Conservation (phyloP, 495 filamentous ascomycete species). For the Chaetomium cochliodes region DNA sequence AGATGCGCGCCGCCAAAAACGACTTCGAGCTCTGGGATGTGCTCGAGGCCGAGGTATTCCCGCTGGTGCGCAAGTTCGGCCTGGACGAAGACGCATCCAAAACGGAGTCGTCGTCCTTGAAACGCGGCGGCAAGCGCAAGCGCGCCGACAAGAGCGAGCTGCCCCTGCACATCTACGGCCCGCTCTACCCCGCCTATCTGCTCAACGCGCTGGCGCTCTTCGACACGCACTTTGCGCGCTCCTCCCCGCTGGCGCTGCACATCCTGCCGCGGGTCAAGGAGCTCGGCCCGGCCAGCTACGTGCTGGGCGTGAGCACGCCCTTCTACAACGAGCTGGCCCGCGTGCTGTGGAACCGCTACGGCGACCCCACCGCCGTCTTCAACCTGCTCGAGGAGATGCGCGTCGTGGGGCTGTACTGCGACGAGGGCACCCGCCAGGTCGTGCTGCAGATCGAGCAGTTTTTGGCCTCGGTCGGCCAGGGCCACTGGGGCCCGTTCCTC, state of each 20-base stretch:
- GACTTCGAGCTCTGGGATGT: conserved; percentile 72
- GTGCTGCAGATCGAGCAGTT: conserved; percentile 38
- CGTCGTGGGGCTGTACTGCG: conserved; percentile 60
- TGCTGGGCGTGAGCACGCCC: conserved; percentile 67
- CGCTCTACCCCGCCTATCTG: conserved; percentile 66
- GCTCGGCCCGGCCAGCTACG: conserved; percentile 65
- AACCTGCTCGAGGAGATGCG: conserved; percentile 76
- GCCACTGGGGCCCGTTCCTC: conserved; percentile 34
- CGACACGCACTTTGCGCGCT: conserved; percentile 55
- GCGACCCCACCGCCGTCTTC: conserved; percentile 59
- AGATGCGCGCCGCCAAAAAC: conserved; percentile 52
- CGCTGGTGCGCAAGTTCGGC: conserved; percentile 51
- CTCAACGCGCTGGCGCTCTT: conserved; percentile 62
- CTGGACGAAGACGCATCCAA: conserved; percentile 24
- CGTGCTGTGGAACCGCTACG: conserved; percentile 62
- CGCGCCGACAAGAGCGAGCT: conserved; percentile 33
- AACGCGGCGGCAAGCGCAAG: conserved; percentile 7
- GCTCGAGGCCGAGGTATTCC: conserved; percentile 67
- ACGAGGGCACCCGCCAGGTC: conserved; percentile 55
- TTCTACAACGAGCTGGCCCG: conserved; percentile 73
- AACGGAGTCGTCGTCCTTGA: background rate
- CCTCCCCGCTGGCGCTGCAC: conserved; percentile 59
- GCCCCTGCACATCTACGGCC: conserved; percentile 57
- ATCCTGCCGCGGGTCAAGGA: conserved; percentile 69
- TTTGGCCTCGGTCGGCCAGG: conserved; percentile 16